Base-by-base conservation (phyloP, 2,329 filamentous ascomycete species). In the Colletotrichum karsti region DNA sequence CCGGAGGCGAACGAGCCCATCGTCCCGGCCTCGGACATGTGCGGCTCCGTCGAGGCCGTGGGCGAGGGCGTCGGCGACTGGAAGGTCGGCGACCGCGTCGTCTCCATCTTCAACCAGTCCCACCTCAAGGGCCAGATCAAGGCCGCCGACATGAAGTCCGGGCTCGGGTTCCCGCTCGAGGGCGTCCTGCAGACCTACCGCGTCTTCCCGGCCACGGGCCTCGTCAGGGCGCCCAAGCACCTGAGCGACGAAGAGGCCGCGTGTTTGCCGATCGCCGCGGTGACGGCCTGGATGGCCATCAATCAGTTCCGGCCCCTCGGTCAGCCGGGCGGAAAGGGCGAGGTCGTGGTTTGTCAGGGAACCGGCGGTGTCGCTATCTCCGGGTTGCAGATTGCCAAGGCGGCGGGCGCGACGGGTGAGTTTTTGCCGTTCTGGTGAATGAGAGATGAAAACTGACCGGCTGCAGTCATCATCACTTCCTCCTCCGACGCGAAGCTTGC, bases 1-100 rank as follows among this genome's bases (percentile, higher is more conserved):
- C 71, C 76, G 44, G 78, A 75, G 39, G 73, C 79, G 66, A 69
- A 76, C 58, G 59, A 78, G 59, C 67, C 82, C 62, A 73, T 92
- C 12, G 88, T 93, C 1, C 90, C 90, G 2, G 91, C 88, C 77
- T 91, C 90, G 22, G 91, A 93, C 77, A 92, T 91, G 84, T 91
- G 90, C 78, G 91, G 91, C 48, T 83, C 83, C 8, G 81, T 93
- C 50, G 79, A 87, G 2, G 81, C 79, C n/a, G 79, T 82, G 9
- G 75, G 78, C 3, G 78, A 87, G 1, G 75, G 77, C 3, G 79
- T 80, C 6, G 50, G 69, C 5, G 72, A 73, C 35, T 88, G 87
- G 80, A 81, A 83, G 60, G 77, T 81, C 15, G 90, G 91, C 65
- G 87, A 92, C 64, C 87, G 90, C n/a, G 91, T 93, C 41, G 83